Conservation (phyloP, 495 filamentous ascomycete genomes). For the Tuber borchii region DNA sequence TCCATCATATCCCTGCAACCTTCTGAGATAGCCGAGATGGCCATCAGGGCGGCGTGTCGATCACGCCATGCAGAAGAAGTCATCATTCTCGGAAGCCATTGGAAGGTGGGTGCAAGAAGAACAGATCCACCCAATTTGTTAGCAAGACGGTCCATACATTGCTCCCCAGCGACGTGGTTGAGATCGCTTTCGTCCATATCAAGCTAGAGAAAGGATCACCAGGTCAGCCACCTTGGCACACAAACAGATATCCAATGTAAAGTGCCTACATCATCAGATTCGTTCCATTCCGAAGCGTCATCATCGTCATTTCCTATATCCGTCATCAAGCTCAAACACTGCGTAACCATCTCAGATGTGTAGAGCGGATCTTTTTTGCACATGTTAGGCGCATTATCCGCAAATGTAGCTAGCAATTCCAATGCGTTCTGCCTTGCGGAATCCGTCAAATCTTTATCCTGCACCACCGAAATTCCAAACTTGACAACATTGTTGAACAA, state of each 20-base stretch:
- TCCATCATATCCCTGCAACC: constrained; percentile 95
- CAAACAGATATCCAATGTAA: constrained; percentile 26
- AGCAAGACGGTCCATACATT: constrained; percentile 95
- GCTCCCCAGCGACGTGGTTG: constrained; percentile 97
- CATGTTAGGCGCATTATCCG: constrained; percentile 86
- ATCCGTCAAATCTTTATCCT: constrained; percentile 89
- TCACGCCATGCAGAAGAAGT: constrained; percentile 90
- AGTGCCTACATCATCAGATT: constrained; percentile 73
- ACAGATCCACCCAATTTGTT: constrained; percentile 90
- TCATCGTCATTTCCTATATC: constrained; percentile 94
- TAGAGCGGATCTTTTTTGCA: constrained; percentile 88
- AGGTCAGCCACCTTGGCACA: not conserved
- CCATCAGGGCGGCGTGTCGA: constrained; percentile 96
- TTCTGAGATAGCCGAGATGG: constrained; percentile 97
- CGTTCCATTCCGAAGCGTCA: constrained; percentile 88
- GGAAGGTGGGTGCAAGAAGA: constrained; percentile 86
- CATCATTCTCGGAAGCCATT: constrained; percentile 97
- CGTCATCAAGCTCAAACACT: constrained; percentile 98
- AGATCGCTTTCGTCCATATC: constrained; percentile 93
- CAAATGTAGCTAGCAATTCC: constrained; percentile 97
- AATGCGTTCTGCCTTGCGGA: constrained; percentile 87
- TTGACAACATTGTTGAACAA: constrained; percentile 84
- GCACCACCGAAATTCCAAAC: constrained; percentile 85
- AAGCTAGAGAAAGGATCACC: constrained; percentile 50
- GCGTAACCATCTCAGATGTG: constrained; percentile 93